Conservation (phyloP, 2,329 filamentous ascomycete species). For the Magnaporthiopsis poae region DNA sequence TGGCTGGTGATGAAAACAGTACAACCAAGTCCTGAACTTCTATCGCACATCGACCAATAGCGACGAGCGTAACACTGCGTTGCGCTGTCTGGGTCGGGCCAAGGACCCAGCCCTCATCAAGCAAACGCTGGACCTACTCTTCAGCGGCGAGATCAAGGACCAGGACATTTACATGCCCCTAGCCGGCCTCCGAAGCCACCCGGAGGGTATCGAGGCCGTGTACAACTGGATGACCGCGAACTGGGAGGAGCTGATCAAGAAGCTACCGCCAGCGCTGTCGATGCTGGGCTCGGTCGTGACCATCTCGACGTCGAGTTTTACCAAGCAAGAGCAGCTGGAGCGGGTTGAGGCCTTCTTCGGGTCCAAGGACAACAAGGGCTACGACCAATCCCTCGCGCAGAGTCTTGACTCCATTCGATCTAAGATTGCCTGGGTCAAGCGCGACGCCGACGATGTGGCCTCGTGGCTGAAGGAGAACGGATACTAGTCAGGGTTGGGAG, state of each 20-base stretch:
- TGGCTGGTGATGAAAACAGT: slow-evolving; percentile 36
- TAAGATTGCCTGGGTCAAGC: slow-evolving; percentile 71
- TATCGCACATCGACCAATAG: slow-evolving; percentile 66
- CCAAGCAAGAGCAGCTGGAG: slow-evolving; percentile 62
- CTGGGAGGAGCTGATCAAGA: slow-evolving; percentile 75
- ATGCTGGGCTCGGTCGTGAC: slow-evolving; percentile 79
- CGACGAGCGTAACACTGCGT: slow-evolving; percentile 84
- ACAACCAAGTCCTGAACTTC: slow-evolving; percentile 64
- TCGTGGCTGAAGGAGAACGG: slow-evolving; percentile 26
- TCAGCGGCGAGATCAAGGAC: slow-evolving; percentile 76
- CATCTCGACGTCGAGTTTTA: slow-evolving; percentile 74
- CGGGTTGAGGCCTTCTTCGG: slow-evolving; percentile 74
- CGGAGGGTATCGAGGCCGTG: slow-evolving; percentile 67
- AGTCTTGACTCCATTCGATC: slow-evolving; percentile 74
- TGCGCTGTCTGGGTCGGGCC: slow-evolving; percentile 72
- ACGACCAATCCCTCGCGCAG: slow-evolving; percentile 81
- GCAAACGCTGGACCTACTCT: slow-evolving; percentile 64
- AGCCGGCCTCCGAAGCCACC: slow-evolving; percentile 64
- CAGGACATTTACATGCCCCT: slow-evolving; percentile 91
- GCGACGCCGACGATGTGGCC: slow-evolving; percentile 64
- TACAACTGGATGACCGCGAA: slow-evolving; percentile 78
- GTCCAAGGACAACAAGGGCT: slow-evolving; percentile 71
- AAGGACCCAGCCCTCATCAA: slow-evolving; percentile 71
- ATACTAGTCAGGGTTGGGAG: slow-evolving; percentile 13
- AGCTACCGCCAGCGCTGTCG: slow-evolving; percentile 73